These are phyloP conservation scores for Teunomyces kruisii DNA, from an alignment of 805 yeast species.

Conservation along the genomic window DNA sequence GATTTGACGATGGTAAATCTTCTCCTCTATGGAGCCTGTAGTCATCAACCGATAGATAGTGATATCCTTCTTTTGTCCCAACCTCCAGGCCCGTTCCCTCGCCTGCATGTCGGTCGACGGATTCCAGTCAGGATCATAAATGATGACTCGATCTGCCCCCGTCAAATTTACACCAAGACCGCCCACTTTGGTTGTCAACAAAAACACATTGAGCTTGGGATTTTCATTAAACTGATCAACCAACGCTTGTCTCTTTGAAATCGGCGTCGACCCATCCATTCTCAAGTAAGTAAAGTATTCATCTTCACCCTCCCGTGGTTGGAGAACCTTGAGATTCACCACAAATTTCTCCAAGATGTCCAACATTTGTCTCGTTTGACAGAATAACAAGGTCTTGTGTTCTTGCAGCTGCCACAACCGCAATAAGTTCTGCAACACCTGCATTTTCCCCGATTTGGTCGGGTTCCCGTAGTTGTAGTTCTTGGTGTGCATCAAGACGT, in stretches of 20 bases:
- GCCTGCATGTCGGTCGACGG: constrained; percentile 98
- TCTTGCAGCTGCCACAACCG: constrained; percentile 74
- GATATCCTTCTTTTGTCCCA: constrained; percentile 92
- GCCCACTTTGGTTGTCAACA: constrained; percentile 92
- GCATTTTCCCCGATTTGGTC: constrained; percentile 80
- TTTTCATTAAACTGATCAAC: constrained; percentile 80
- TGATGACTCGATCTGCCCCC: constrained; percentile 92
- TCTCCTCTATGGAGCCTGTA: constrained; percentile 94
- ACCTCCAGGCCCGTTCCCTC: constrained; percentile 93
- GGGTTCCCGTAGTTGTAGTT: constrained; percentile 54
- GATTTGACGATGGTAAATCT: constrained; percentile 93
- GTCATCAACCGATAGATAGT: constrained; percentile 88
- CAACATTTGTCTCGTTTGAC: constrained; percentile 93
- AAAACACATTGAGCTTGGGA: constrained; percentile 57
- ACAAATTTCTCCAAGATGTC: constrained; percentile 77
- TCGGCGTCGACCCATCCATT: constrained; percentile 94
- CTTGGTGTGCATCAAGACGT: constrained; percentile 32
- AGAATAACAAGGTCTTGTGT: constrained; percentile 79
- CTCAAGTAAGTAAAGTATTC: constrained; percentile 54
- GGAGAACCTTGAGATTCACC: constrained; percentile 29
- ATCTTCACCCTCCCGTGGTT: constrained; percentile 8
- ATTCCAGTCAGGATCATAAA: constrained; percentile 98
- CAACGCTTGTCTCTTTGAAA: constrained; percentile 68
- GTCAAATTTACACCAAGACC: constrained; percentile 93
- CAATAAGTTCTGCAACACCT: constrained; percentile 74